These are phyloP conservation scores for Mycena amicta DNA, from an alignment of 768 basidiomycete species.

Conservation along the genomic window DNA sequence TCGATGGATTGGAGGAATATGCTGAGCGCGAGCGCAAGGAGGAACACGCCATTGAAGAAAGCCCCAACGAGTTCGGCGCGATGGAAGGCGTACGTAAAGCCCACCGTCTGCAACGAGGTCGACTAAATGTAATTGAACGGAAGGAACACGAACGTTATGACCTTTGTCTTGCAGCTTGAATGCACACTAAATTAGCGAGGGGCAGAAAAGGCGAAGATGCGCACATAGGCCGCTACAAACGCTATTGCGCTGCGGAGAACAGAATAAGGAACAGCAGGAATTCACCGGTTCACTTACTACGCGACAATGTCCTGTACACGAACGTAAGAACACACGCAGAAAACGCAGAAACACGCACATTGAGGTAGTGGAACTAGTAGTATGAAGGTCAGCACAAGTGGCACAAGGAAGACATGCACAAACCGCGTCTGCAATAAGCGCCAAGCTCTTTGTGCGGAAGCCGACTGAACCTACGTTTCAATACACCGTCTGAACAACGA, in stretches of 20 bases:
- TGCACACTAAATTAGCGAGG: background rate
- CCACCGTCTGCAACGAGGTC: no score
- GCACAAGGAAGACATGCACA: slow-evolving; percentile 25
- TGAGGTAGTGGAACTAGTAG: slow-evolving; percentile 55
- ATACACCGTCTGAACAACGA: background rate
- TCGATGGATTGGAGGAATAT: slow-evolving; percentile 57
- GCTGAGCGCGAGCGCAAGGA: slow-evolving; percentile 53
- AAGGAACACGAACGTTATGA: no score
- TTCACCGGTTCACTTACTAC: slow-evolving; percentile 43
- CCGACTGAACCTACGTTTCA: slow-evolving; percentile 39
- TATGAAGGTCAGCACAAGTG: slow-evolving; percentile 5
- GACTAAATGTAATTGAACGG: no score
- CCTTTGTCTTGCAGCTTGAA: slow-evolving; percentile 46
- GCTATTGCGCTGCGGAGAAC: slow-evolving; percentile 40
- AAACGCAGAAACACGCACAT: slow-evolving; percentile 37
- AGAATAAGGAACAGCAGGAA: no score
- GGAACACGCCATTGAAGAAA: slow-evolving; percentile 58
- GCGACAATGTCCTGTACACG: slow-evolving; percentile 47
- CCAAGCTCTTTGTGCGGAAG: slow-evolving; percentile 56
- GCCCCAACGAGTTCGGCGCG: slow-evolving; percentile 59
- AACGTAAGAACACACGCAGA: background rate
- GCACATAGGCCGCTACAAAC: slow-evolving; percentile 48
- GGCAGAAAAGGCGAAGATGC: slow-evolving; percentile 9
- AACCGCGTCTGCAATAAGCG: slow-evolving; percentile 59
- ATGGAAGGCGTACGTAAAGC: slow-evolving; percentile 58